Evolutionary conservation across 2,329 filamentous ascomycete species (phyloP), one percentile per base, ranked within the genome.

Genomic region (Monosporascus ibericus): DNA sequence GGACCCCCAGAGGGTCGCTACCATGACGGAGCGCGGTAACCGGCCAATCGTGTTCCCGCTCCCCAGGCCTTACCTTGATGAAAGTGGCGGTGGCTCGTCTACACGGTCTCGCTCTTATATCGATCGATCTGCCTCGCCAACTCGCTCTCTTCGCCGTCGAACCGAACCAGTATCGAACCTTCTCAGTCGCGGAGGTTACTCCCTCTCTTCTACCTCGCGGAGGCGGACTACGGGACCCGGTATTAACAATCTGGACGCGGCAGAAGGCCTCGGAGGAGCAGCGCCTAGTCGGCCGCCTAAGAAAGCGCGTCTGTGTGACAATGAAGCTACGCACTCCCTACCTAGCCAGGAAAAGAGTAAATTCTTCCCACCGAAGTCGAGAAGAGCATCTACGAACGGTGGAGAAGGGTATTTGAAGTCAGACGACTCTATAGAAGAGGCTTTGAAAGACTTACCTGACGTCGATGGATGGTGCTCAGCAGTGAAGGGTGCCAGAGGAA

Each of bases 1-100:
- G 14, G 76, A 84, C 53, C 69, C 74, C 15, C 65, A 75, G 27
- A 70, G 73, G 55, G 68, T 79, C 54, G 70, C 75, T n/a, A 70
- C 69, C 50, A 67, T 80, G 51, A 79, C 78, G 0, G 68, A 74
- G 24, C 75, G 75, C 52, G 79, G 75, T 3, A 63, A 76, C 36
- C 75, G 75, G 5, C 77, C 80, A 2, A 74, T 80, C 1, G 79
- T 84, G 0, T 84, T 81, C 54, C 81, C 81, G 3, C 69, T 84
- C 7, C 81, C 81, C 0, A 70, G 81, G 40, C 81, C 81, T 1
- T 84, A 84, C 56, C 58, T 83, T 24, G 72, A 77, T 3, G 69
- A 67, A 5, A 58, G 65, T 30, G 44, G 56, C 47, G 47, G 49
- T 44, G 49, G 52, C 5, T 48, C 60, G 2, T 55, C 63, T 18